Conservation (phyloP, 2,329 filamentous ascomycete species). For the Sarocladium brachiariae region DNA sequence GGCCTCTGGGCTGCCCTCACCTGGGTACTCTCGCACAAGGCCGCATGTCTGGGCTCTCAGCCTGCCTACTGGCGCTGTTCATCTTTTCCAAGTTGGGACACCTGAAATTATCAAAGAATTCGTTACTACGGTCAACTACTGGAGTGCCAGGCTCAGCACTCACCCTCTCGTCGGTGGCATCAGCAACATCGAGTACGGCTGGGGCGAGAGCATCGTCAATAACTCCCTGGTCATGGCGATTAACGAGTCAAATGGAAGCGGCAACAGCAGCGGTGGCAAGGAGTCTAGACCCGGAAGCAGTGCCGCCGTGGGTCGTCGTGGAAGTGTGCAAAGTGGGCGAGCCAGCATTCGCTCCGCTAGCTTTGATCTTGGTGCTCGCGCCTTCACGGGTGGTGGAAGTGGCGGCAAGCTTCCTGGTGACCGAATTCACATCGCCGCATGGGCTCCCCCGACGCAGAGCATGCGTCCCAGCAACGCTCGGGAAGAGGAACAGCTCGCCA, state of each 20-base stretch:
- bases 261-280: constrained; percentile 23
- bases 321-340: constrained; percentile 39
- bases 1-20: constrained; percentile 80
- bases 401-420: constrained; percentile 71
- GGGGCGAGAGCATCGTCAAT: constrained; percentile 78
- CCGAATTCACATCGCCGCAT: constrained; percentile 75
- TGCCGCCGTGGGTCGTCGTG: constrained; percentile 30
- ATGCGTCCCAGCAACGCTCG: constrained; percentile 75
- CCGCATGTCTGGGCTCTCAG: constrained; percentile 94
- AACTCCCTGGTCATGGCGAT: constrained; percentile 47
- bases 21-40: constrained; percentile 84
- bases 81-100: constrained; percentile 97
- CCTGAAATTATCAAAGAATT: constrained; percentile 93
- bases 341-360: constrained; percentile 47
- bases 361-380: constrained; percentile 52
- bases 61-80: constrained; percentile 85
- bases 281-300: constrained; percentile 45
- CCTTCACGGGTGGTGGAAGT: constrained; percentile 40
- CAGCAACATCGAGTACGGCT: constrained; percentile 96
- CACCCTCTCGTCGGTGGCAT: constrained; percentile 89
- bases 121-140: constrained; percentile 92
- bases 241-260: constrained; percentile 33
- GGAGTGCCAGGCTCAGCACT: constrained; percentile 90
- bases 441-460: constrained; percentile 82
- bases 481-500: constrained; percentile 74